Conservation (phyloP, 2,329 filamentous ascomycete species). For the Botrytis cinerea region DNA sequence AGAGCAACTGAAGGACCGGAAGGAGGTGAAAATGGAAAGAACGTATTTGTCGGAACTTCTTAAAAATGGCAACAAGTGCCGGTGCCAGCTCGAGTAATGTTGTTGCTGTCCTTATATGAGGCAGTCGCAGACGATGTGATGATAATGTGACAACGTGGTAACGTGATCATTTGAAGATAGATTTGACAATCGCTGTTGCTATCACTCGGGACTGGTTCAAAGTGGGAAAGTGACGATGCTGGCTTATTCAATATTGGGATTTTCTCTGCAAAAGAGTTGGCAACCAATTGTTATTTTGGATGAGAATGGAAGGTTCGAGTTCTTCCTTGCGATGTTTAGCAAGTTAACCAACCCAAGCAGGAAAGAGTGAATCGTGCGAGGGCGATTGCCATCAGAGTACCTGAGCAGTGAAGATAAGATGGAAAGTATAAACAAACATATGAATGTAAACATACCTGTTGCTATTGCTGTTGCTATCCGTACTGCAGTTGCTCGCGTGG, state of each 20-base stretch:
- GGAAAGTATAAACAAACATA: background rate
- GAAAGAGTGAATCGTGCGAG: background rate
- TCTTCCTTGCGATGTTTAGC: background rate
- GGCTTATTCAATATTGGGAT: background rate
- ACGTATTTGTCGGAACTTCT: background rate
- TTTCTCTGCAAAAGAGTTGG: background rate
- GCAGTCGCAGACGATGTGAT: background rate
- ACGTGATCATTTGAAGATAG: background rate
- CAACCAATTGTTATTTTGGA: background rate
- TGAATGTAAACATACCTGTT: background rate
- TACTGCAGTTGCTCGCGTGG: background rate
- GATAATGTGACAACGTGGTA: background rate
- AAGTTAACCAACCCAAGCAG: background rate
- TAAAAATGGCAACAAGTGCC: background rate
- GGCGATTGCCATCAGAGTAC: background rate
- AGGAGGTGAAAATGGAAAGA: background rate
- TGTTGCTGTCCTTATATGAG: background rate
- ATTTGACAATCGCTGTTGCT: background rate
- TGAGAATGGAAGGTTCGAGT: slow-evolving; percentile 11
- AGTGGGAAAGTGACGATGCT: background rate
- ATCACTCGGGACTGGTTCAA: background rate
- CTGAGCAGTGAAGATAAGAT: background rate
- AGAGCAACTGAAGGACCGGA: background rate
- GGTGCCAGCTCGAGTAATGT: background rate
- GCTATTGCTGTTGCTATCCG: background rate